Evolutionary conservation across 1,284 basidiomycete species (phyloP).

Genomic region (Porphyrellus sp.): DNA sequence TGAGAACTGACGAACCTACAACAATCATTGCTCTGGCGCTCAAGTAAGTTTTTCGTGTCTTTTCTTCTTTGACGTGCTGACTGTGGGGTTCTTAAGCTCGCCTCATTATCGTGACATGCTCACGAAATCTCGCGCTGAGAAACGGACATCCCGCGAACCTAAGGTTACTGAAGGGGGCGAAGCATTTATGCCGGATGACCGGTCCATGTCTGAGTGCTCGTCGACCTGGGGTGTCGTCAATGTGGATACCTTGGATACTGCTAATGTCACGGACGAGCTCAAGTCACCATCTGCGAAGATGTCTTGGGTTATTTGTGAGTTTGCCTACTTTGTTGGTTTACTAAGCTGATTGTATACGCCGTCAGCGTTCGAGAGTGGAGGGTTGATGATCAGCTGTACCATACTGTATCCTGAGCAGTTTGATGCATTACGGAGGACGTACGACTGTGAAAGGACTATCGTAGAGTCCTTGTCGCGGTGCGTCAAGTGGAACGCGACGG

Average conservation of each 20-base stretch:
- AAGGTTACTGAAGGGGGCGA: conserved; percentile 68
- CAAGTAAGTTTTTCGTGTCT: conserved; percentile 50
- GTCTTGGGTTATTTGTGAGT: conserved; percentile 76
- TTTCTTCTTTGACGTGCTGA: conserved; percentile 4
- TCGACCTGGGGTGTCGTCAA: conserved; percentile 89
- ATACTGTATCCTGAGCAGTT: conserved; percentile 98
- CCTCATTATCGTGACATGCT: conserved; percentile 87
- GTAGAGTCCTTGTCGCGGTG: conserved; percentile 93
- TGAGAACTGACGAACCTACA: conserved; percentile 96
- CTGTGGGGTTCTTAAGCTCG: conserved; percentile 50
- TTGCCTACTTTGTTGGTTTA: background rate
- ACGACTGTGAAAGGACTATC: conserved; percentile 91
- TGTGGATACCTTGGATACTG: conserved; percentile 58
- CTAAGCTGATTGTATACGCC: conserved; percentile 27
- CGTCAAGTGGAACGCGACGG: conserved; percentile 93
- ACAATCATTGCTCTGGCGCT: conserved; percentile 96
- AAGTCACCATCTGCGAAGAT: conserved; percentile 73
- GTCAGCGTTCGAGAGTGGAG: conserved; percentile 87
- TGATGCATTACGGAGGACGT: conserved; percentile 87
- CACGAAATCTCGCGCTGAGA: conserved; percentile 68
- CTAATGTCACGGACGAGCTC: conserved; percentile 74
- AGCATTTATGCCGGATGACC: conserved; percentile 84
- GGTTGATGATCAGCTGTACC: conserved; percentile 92
- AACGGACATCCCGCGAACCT: conserved; percentile 63
- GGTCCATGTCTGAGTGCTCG: conserved; percentile 71